Conservation (phyloP, 139 green algal genomes). For the Limnomonas spitsbergensis region DNA sequence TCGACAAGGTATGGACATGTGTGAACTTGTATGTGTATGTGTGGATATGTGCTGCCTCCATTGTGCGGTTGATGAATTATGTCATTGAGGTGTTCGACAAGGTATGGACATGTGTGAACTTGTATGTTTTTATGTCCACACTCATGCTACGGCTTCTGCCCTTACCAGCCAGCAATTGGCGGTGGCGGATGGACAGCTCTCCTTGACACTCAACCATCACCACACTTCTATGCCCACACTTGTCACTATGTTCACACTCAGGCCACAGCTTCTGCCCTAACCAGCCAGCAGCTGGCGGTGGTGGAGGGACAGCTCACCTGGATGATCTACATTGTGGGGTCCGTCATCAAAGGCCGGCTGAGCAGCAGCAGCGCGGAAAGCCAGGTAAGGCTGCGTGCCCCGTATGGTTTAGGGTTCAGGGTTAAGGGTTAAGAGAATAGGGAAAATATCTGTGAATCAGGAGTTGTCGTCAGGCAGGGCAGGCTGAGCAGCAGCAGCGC, state of each 20-base stretch:
- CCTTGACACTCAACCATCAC: slow-evolving; percentile 96
- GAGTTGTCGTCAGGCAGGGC: not conserved
- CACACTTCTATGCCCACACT: no score
- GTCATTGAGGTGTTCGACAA: slow-evolving; percentile 63
- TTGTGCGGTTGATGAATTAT: slow-evolving; percentile 74
- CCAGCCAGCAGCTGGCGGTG: slow-evolving; percentile 57
- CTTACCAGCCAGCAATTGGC: slow-evolving; percentile 43
- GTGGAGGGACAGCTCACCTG: slow-evolving; percentile 96
- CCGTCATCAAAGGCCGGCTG: slow-evolving; percentile 83
- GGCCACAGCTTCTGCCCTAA: slow-evolving; percentile 11
- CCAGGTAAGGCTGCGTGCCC: slow-evolving; percentile 57
- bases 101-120: slow-evolving; percentile 11
- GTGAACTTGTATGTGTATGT: not conserved
- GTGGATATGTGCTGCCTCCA: slow-evolving; percentile 42
- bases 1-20: slow-evolving; percentile 37
- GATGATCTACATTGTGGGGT: slow-evolving; percentile 93
- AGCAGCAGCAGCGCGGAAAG: slow-evolving; percentile 66
- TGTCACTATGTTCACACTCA: no score
- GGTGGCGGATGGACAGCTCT: slow-evolving; percentile 93
- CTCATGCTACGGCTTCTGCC: slow-evolving; percentile 10
- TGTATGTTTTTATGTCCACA: not conserved
- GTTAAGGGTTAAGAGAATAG: no score
- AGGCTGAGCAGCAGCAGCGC: not conserved
- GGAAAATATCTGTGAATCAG: not conserved
- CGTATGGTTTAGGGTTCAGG: not conserved